These are phyloP conservation scores for Austroboletus niveus DNA, from an alignment of 1,284 basidiomycete genomes.

Conservation along the genomic window DNA sequence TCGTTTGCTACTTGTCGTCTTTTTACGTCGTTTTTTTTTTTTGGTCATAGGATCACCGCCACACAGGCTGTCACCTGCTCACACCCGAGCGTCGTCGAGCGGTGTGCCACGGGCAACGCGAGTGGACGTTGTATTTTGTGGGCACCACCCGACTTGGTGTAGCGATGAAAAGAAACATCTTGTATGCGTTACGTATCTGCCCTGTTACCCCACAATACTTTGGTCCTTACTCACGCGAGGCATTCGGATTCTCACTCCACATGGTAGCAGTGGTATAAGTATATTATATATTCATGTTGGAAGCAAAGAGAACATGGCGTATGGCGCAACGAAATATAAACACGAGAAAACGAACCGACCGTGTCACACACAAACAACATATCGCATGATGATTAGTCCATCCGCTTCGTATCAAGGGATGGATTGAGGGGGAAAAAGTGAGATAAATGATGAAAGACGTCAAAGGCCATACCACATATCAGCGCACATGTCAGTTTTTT, in stretches of 20 bases:
- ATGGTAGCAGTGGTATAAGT: slow-evolving; percentile 2
- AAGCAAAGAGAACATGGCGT: neutral
- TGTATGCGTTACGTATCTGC: too few relatives aligned
- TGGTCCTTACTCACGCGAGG: too few relatives aligned
- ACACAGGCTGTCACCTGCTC: slow-evolving; percentile 83
- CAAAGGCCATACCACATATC: slow-evolving; percentile 25
- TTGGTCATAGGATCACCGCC: slow-evolving; percentile 57
- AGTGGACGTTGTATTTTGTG: slow-evolving; percentile 78
- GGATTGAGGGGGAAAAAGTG: slow-evolving; percentile 11
- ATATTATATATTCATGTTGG: slow-evolving; percentile 23
- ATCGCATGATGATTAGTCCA: slow-evolving; percentile 5
- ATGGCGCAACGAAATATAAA: neutral
- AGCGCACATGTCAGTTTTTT: slow-evolving; percentile 12
- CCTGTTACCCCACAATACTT: too few relatives aligned
- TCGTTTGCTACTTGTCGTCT: neutral
- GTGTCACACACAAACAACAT: slow-evolving; percentile 23
- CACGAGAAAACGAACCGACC: slow-evolving; percentile 26
- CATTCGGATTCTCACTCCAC: neutral
- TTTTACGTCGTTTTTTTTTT: neutral
- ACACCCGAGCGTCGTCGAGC: slow-evolving; percentile 71
- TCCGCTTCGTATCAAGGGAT: slow-evolving; percentile 18
- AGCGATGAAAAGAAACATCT: neutral
- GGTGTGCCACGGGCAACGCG: slow-evolving; percentile 71
- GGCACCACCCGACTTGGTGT: slow-evolving; percentile 46
- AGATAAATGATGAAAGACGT: slow-evolving; percentile 20